Conservation (phyloP, 176 grass and related monocot genomes). For the Cenchrus purpureus region DNA sequence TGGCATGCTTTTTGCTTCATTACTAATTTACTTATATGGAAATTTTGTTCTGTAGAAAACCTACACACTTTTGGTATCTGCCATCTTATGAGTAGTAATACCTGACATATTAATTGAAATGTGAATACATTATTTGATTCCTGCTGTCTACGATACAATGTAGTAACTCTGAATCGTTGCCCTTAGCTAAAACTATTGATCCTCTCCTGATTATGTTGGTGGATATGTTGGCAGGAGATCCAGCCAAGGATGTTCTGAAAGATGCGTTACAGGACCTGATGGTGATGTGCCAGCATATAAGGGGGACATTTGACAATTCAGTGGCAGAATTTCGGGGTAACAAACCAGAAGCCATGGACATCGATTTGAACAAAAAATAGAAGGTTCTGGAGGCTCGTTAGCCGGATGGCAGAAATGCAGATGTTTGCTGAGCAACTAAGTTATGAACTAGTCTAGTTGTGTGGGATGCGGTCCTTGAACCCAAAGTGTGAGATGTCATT, state of each 20-base stretch:
- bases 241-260: constrained; percentile 64
- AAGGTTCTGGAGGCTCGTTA: neutral
- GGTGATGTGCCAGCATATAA: constrained; percentile 55
- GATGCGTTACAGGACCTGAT: constrained; percentile 56
- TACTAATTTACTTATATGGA: neutral
- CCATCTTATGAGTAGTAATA: neutral
- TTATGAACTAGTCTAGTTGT: neutral
- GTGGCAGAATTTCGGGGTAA: constrained; percentile 38
- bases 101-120: neutral
- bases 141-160: neutral
- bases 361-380: constrained; percentile 34
- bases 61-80: neutral
- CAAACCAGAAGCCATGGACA: constrained; percentile 33
- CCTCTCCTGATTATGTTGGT: constrained; percentile 26
- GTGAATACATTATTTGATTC: neutral
- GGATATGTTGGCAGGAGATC: constrained; percentile 48
- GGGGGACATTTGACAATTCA: constrained; percentile 47
- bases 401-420: neutral
- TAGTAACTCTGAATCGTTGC: neutral
- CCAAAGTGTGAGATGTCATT: neutral
- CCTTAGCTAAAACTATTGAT: neutral
- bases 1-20: neutral
- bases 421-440: neutral
- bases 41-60: neutral
- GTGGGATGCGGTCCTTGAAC: neutral